Conservation (phyloP, 2,329 filamentous ascomycete species). For the Xylaria hypoxylon region DNA sequence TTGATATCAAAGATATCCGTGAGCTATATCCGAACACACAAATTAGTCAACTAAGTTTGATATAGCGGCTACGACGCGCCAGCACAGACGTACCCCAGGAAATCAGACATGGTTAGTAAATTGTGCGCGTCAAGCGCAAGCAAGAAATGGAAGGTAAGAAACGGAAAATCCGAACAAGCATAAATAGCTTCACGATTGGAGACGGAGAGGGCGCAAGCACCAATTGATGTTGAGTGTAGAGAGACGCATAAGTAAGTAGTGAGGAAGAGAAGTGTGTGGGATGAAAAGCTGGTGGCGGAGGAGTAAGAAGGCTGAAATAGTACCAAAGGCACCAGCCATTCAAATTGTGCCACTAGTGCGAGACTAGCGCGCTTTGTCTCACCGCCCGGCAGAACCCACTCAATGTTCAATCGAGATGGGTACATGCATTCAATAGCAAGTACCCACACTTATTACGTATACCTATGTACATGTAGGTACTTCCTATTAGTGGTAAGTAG, state of each 20-base stretch:
- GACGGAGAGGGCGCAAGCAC: slow-evolving; percentile 29
- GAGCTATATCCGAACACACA: slow-evolving; percentile 66
- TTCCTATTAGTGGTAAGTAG: too few species aligned
- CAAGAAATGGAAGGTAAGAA: slow-evolving; percentile 32
- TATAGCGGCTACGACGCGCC: slow-evolving; percentile 8
- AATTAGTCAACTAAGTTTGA: slow-evolving; percentile 36
- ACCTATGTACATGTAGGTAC: too few species aligned
- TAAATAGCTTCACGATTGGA: slow-evolving; percentile 13
- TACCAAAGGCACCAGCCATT: slow-evolving; percentile 40
- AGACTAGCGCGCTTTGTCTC: slow-evolving; percentile 15
- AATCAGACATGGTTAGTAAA: slow-evolving; percentile 65
- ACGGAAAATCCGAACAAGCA: slow-evolving; percentile 15
- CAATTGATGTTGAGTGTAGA: slow-evolving; percentile 29
- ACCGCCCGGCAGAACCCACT: slow-evolving; percentile 42
- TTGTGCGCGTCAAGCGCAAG: slow-evolving; percentile 45
- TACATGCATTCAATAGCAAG: background rate
- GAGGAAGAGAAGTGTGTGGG: slow-evolving; percentile 33
- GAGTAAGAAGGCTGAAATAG: slow-evolving; percentile 43
- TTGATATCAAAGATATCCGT: slow-evolving; percentile 95
- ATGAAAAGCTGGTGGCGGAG: slow-evolving; percentile 38
- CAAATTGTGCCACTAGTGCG: slow-evolving; percentile 37
- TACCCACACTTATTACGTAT: too few species aligned
- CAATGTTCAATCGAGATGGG: background rate
- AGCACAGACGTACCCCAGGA: slow-evolving; percentile 62
- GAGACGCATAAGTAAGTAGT: slow-evolving; percentile 30